phyloP scores from a whole-genome alignment of 139 green algal species.

The Chlorella vulgaris region DNA sequence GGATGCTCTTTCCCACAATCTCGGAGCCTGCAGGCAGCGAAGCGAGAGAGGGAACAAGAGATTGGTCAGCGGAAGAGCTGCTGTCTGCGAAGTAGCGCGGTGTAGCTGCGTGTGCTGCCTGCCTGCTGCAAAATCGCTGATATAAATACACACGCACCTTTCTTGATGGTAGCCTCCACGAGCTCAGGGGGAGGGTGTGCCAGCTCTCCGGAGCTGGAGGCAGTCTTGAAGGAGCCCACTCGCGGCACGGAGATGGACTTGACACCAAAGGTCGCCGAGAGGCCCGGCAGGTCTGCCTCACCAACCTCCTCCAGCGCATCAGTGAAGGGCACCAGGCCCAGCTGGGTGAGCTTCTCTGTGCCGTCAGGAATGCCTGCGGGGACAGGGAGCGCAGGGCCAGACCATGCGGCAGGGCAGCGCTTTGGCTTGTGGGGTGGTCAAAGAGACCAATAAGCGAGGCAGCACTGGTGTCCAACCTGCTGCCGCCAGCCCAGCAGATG shows the following conservation, averaged over 20 bases:
- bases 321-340: slow-evolving; percentile 38
- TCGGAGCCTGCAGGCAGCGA: slow-evolving; percentile 10
- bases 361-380: slow-evolving; percentile 45
- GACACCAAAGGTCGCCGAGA: slow-evolving; percentile 24
- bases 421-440: too few species aligned
- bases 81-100: neutral
- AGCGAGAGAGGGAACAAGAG: neutral
- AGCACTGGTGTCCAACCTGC: too few species aligned
- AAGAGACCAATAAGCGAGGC: too few species aligned
- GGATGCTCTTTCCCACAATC: slow-evolving; percentile 52
- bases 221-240: neutral
- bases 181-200: slow-evolving; percentile 19
- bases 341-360: slow-evolving; percentile 29
- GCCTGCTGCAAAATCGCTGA: too few species aligned
- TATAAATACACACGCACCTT: slow-evolving; percentile 17
- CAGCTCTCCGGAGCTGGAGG: neutral
- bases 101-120: too few species aligned
- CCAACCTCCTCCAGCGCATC: slow-evolving; percentile 41
- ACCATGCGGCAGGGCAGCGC: too few species aligned
- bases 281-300: slow-evolving; percentile 26
- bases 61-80: neutral
- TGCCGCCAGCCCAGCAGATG: too few species aligned
- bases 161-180: slow-evolving; percentile 39
- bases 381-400: neutral
- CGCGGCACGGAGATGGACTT: slow-evolving; percentile 7